phyloP scores from a whole-genome alignment of 371 early-diverging fungal genomes.

The Parasitella parasitica region DNA sequence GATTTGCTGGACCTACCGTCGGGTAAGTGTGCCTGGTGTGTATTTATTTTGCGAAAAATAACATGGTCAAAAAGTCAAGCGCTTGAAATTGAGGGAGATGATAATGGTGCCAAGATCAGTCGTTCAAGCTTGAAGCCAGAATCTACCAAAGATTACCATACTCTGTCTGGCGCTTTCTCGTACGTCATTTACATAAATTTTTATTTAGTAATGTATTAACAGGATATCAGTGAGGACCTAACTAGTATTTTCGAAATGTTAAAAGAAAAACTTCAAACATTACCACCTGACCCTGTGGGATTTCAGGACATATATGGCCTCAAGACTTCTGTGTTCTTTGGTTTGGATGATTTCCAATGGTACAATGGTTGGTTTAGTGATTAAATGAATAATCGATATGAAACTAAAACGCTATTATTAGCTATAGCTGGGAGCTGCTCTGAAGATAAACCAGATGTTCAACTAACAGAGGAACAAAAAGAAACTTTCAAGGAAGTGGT shows the following conservation, averaged over 20 bases:
- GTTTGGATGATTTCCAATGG: constrained; percentile 49
- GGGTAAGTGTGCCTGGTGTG: constrained; percentile 29
- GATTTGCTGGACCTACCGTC: constrained; percentile 39
- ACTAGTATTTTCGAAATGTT: constrained; percentile 10
- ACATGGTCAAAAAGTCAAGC: constrained; percentile 24
- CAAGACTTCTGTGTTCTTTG: constrained; percentile 40
- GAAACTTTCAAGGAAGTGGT: constrained; percentile 36
- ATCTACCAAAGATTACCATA: constrained; percentile 30
- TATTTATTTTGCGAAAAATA: not conserved
- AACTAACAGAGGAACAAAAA: constrained; percentile 40
- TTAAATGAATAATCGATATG: not conserved
- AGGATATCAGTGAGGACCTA: constrained; percentile 14
- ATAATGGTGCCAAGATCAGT: constrained; percentile 30
- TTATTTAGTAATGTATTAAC: too few relatives aligned
- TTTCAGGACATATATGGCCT: constrained; percentile 53
- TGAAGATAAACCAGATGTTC: constrained; percentile 21
- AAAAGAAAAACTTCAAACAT: constrained; percentile 18
- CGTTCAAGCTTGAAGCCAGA: constrained; percentile 37
- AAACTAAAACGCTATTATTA: not conserved
- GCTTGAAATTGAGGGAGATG: constrained; percentile 39
- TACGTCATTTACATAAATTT: constrained; percentile 19
- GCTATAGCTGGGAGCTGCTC: constrained; percentile 41
- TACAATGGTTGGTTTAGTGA: constrained; percentile 33
- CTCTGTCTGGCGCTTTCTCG: constrained; percentile 30
- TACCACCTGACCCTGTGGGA: constrained; percentile 47